phyloP scores from a whole-genome alignment of 768 basidiomycete species.

The Lactarius tabidus region DNA sequence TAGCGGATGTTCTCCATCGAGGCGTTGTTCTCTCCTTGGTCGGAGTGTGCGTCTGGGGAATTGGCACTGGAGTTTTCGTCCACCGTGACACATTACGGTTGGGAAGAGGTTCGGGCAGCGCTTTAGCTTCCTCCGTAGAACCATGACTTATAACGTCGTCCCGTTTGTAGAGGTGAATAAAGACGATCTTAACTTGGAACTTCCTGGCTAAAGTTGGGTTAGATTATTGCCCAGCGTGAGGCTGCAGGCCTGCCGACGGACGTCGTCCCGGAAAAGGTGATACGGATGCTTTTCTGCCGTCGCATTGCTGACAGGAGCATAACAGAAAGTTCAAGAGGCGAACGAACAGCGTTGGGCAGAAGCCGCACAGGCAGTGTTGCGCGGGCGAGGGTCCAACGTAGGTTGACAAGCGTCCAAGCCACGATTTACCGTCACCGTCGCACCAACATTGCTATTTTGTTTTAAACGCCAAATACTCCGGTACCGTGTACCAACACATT shows the following conservation, averaged over 20 bases:
- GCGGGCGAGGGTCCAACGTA: slow-evolving; percentile 4
- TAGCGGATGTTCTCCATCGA: slow-evolving; percentile 18
- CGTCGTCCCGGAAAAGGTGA: slow-evolving; percentile 17
- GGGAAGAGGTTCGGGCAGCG: slow-evolving; percentile 15
- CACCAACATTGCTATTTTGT: not conserved
- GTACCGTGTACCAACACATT: not conserved
- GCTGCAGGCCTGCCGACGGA: slow-evolving; percentile 19
- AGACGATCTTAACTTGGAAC: not conserved
- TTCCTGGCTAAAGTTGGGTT: not conserved
- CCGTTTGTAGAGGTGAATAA: slow-evolving; percentile 9
- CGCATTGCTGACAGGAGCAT: not conserved
- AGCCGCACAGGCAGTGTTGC: slow-evolving; percentile 20
- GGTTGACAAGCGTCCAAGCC: not conserved
- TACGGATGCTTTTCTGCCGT: not conserved
- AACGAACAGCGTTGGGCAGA: slow-evolving; percentile 22
- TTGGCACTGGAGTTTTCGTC: slow-evolving; percentile 12
- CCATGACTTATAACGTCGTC: not conserved
- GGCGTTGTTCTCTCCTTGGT: slow-evolving; percentile 19
- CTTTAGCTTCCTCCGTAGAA: not conserved
- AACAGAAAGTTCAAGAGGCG: slow-evolving; percentile 21
- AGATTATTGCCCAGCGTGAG: slow-evolving; percentile 22
- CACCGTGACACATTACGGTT: slow-evolving; percentile 19
- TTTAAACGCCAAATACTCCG: not conserved
- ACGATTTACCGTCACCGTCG: not conserved
- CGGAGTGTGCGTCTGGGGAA: slow-evolving; percentile 21